Evolutionary conservation across 1,284 basidiomycete species (phyloP).

Genomic region (Stereum hirsutum): DNA sequence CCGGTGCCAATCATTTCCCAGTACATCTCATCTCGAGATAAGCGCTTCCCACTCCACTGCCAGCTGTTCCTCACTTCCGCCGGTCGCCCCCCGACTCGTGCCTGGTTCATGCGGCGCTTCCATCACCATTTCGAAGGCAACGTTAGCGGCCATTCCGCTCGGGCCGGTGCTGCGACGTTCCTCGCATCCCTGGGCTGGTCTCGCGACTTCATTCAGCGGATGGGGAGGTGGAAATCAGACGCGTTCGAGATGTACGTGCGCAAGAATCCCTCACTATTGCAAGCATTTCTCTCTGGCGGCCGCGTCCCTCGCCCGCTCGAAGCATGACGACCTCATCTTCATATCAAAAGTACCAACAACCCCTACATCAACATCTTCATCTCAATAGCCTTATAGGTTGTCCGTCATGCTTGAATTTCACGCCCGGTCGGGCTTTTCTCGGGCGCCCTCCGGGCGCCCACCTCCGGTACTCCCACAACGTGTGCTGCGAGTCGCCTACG

Average conservation of each 20-base stretch:
- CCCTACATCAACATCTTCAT: too few relatives aligned
- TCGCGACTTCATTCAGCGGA: conserved; percentile 23
- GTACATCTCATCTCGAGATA: conserved; percentile 14
- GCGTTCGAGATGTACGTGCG: conserved; percentile 27
- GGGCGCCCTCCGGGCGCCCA: too few relatives aligned
- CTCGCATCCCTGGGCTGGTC: conserved; percentile 21
- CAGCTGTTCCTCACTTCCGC: conserved; percentile 13
- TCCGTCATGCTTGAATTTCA: too few relatives aligned
- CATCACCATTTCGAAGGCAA: conserved; percentile 8
- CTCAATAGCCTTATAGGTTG: too few relatives aligned
- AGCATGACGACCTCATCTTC: too few relatives aligned
- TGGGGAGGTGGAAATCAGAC: conserved; percentile 26
- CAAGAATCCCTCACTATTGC: conserved; percentile 21
- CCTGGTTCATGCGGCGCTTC: conserved; percentile 17
- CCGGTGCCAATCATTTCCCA: neutral
- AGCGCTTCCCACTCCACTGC: conserved; percentile 8
- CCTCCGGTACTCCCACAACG: too few relatives aligned
- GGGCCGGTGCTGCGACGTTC: conserved; percentile 27
- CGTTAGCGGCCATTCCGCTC: conserved; percentile 25
- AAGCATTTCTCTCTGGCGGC: conserved; percentile 6
- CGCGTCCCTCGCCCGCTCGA: too few relatives aligned
- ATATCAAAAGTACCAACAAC: too few relatives aligned
- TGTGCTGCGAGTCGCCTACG: too few relatives aligned
- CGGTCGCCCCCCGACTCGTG: conserved; percentile 16
- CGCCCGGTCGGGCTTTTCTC: too few relatives aligned